A percentile compares a stretch with the other conserved stretches of the same genome.
These are phyloP conservation scores for Neurospora hispaniola DNA, from an alignment of 495 filamentous ascomycete species.

Conservation along the genomic window DNA sequence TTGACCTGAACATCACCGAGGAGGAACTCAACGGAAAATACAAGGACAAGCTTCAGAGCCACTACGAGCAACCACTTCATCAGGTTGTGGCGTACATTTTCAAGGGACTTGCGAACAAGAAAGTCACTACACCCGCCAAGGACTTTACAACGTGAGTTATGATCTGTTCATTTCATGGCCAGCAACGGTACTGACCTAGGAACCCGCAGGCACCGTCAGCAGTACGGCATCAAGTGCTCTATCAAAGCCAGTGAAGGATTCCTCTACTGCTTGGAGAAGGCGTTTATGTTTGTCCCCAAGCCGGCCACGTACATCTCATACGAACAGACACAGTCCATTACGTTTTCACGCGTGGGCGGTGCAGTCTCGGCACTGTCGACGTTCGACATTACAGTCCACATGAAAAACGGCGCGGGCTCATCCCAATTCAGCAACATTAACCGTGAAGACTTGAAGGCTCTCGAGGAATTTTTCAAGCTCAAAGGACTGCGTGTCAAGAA, in stretches of 20 bases:
- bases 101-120: conserved; percentile 86
- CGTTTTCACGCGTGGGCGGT: conserved; percentile 91
- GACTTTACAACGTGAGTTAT: conserved; percentile 63
- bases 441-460: conserved; percentile 88
- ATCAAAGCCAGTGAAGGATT: conserved; percentile 98
- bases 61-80: conserved; percentile 86
- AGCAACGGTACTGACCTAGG: conserved; percentile 2
- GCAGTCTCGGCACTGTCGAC: conserved; percentile 89
- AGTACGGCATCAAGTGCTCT: conserved; percentile 95
- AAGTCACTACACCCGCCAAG: conserved; percentile 83
- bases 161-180: neutral
- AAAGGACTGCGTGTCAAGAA: conserved; percentile 95
- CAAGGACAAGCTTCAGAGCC: conserved; percentile 72
- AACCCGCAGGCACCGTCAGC: conserved; percentile 64
- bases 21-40: conserved; percentile 73
- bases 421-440: conserved; percentile 99
- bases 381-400: conserved; percentile 86
- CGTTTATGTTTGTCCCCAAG: conserved; percentile 98
- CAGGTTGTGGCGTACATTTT: conserved; percentile 91
- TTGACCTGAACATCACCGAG: conserved; percentile 96
- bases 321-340: conserved; percentile 78
- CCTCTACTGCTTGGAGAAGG: conserved; percentile 93
- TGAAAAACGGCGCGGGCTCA: conserved; percentile 67
- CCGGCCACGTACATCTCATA: conserved; percentile 93
- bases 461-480: conserved; percentile 91